These are phyloP conservation scores for Piper longum DNA, from an alignment of 164 flowering plant genomes.

Conservation along the genomic window DNA sequence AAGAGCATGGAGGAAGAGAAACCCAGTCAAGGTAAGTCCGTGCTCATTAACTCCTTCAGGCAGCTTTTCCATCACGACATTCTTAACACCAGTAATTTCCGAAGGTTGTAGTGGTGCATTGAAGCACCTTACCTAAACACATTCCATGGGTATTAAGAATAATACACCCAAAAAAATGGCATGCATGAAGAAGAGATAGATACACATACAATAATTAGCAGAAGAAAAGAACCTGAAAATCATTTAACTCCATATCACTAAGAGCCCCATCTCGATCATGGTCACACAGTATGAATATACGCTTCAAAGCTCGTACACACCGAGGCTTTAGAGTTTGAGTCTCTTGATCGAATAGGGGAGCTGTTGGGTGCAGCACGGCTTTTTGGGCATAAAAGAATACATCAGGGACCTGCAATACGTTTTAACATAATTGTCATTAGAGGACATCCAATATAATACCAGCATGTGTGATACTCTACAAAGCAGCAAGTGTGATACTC, in stretches of 20 bases:
- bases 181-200: neutral
- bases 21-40: conserved; percentile 89
- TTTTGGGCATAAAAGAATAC: conserved; percentile 98
- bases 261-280: conserved; percentile 60
- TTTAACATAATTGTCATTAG: neutral
- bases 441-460: no score
- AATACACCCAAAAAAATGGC: neutral
- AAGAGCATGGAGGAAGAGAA: conserved; percentile 88
- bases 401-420: conserved; percentile 57
- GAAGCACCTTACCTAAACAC: conserved; percentile 79
- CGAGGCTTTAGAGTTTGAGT: conserved; percentile 45
- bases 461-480: no score
- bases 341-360: conserved; percentile 66
- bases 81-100: conserved; percentile 84
- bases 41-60: conserved; percentile 78
- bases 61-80: conserved; percentile 85
- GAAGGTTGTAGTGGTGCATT: conserved; percentile 89
- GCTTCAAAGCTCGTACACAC: conserved; percentile 56
- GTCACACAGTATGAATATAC: conserved; percentile 70
- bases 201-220: neutral
- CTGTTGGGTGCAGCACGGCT: conserved; percentile 68
- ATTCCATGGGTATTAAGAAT: conserved; percentile 2
- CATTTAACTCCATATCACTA: conserved; percentile 57
- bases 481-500: no score
- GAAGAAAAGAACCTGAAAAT: conserved; percentile 59